Base-by-base conservation (phyloP, 2,329 filamentous ascomycete species). In the Didymella sp. region DNA sequence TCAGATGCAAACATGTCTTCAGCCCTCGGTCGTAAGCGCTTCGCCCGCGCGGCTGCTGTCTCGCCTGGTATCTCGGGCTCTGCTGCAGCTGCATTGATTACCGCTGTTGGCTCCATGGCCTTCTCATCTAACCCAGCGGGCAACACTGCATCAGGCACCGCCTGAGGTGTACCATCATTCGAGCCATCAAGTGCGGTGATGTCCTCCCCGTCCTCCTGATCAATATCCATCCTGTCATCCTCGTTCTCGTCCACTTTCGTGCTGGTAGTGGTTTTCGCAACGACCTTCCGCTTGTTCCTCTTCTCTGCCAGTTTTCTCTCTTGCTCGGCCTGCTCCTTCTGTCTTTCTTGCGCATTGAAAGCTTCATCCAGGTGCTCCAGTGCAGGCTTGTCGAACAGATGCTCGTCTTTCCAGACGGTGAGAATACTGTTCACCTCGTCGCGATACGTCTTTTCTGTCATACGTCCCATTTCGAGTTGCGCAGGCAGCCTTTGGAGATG, bases 381-480 rank as follows among this genome's bases (percentile, higher is more conserved):
- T 5, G 61, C 64, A 17, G 60, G 31, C 21, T 68, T 64, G 21
- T 81, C 38, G 46, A 77, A 76, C 21, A 74, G 38, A 15, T 64
- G 63, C 45, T 72, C 70, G 2, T 69, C 63, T 28, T 69, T 66
- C 76, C 76, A 78, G 6, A 73, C 61, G 2, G 66, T 64, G 11
- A 77, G 60, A 13, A 77, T 63, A 19, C 59, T 60, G 44, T 74
- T 73, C 12, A 78, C 64, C 25, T 71, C 67, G 4, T 71, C 63
- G 28, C 70, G 60, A 54, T 69, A 78, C 31, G 63, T 66, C 60
- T 95, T 91, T 3, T 88, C 88, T 19, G 90, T 88, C 60, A 96
- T 79, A 1, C 90, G 86, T 9, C 93, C 93, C 92, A 92, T 96
- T 41, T 83, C 82, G 21, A 90, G 78, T 51, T 85, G 87, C 66